Evolutionary conservation across 106 monocot genomes (phyloP), one percentile per base, ranked within the genome.

Genomic region (Platanthera guangdongensis): DNA sequence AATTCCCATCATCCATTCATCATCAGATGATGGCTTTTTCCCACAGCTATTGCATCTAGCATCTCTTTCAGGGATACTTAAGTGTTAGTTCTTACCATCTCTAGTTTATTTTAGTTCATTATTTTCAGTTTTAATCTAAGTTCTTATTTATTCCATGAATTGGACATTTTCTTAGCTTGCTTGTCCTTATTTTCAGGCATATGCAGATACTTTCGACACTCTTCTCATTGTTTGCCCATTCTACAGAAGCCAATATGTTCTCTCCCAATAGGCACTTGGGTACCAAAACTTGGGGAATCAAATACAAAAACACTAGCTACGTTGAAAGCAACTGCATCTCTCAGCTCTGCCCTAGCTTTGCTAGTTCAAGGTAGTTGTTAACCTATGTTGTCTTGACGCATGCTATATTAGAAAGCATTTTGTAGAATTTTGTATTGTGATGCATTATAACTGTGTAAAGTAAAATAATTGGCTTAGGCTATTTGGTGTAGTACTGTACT

Each of bases 11-110:
- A 91, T 94, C 71, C 88, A 90, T 82, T 94, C 94, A 81, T 63
- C 85, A 84, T 77, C 86, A 55, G 79, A 86, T 19, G 89, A 90
- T 87, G 97, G 92, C 28, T 89, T 86, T 65, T 93, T 82, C 80
- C 93, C 93, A n/a, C 91, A 93, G 32, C 76, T 97, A 28, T 78
- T 97, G 78, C 92, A 92, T 82, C 83, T 94, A 74, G 94, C 92
- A 14, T 94, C 94, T 8, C 88, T 99, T 62, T 89, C 91, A 52
- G 94, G 87, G 83, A 94, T 99, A 71, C 75, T 99, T 48, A 88
- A 83, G 84, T 94, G 97, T 99, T 78, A 82, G 70, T 52, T 68
- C 48, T 68, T 10, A 49, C 13, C 28, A 77, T 48, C 4, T 15
- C 59, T 9, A 75, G 18, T 13, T 30, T 21, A 6, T 5, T 10